A percentile compares a stretch with the other conserved stretches of the same genome.
Conservation (phyloP, 2,329 filamentous ascomycete species). For the Mollisia scopiformis region DNA sequence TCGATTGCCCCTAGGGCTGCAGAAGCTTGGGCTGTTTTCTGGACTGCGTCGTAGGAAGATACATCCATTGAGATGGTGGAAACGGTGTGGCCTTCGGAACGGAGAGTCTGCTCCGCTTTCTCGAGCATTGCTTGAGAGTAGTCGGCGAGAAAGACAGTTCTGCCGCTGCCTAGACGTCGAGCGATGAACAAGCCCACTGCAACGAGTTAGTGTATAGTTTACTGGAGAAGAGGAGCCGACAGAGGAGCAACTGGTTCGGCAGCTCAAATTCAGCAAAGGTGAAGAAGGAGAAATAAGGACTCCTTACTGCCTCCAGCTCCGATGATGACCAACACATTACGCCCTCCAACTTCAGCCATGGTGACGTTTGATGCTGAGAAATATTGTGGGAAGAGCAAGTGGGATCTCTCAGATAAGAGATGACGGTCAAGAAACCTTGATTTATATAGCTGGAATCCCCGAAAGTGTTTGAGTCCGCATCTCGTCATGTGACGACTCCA, state of each 20-base stretch:
- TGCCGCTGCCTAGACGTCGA: slow-evolving; percentile 2
- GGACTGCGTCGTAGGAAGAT: slow-evolving; percentile 20
- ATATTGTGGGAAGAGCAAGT: not conserved
- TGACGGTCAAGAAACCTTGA: not conserved
- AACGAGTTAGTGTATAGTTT: not conserved
- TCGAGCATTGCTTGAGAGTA: not conserved
- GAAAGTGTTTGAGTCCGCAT: not conserved
- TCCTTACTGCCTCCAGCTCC: slow-evolving; percentile 3
- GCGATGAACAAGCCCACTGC: slow-evolving; percentile 8
- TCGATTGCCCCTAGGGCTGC: slow-evolving; percentile 17
- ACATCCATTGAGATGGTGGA: slow-evolving; percentile 25
- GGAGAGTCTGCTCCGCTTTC: not conserved
- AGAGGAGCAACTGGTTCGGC: not conserved
- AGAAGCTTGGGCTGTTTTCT: slow-evolving; percentile 17
- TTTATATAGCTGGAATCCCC: not conserved
- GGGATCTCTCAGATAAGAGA: not conserved
- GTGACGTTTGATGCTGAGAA: not conserved
- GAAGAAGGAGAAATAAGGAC: not conserved
- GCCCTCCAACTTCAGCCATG: not conserved
- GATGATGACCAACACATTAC: slow-evolving; percentile 3
- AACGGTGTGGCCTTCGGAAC: slow-evolving; percentile 21
- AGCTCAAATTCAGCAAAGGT: not conserved
- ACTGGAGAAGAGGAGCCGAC: not conserved
- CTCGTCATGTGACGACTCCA: no score
- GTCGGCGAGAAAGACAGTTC: slow-evolving; percentile 1